Conservation (phyloP, 2,329 filamentous ascomycete genomes). For the Ustulina deusta region DNA sequence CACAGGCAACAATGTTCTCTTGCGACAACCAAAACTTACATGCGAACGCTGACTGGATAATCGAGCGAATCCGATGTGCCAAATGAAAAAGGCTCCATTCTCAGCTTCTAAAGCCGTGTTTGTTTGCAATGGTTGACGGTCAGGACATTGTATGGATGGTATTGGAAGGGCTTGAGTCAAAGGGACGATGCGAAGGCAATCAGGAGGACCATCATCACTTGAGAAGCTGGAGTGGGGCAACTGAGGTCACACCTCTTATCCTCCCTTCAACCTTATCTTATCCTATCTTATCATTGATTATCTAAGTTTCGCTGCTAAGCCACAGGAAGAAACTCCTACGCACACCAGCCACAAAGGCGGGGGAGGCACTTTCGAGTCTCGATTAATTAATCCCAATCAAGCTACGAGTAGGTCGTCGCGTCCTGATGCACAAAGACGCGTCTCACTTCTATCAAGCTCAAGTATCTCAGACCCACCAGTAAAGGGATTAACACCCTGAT, state of each 20-base stretch:
- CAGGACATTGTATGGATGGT: slow-evolving; percentile 16
- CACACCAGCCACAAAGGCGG: slow-evolving; percentile 21
- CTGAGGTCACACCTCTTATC: slow-evolving; percentile 25
- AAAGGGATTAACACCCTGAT: not conserved
- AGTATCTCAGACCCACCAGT: not conserved
- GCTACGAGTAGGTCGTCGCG: slow-evolving; percentile 22
- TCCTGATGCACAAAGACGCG: slow-evolving; percentile 37
- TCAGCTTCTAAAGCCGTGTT: slow-evolving; percentile 24
- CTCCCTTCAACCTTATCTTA: not conserved
- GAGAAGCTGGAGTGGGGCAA: slow-evolving; percentile 19
- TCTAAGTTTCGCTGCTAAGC: slow-evolving; percentile 13
- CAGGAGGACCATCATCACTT: slow-evolving; percentile 16
- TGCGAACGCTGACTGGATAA: slow-evolving; percentile 75
- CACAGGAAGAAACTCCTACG: not conserved
- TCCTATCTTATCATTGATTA: slow-evolving; percentile 10
- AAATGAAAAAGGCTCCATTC: slow-evolving; percentile 96
- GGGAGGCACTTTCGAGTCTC: no score
- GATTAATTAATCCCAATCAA: slow-evolving; percentile 27
- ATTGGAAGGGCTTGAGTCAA: not conserved
- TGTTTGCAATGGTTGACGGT: slow-evolving; percentile 18
- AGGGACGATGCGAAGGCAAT: not conserved
- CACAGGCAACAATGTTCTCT: not conserved
- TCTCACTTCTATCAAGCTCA: slow-evolving; percentile 19
- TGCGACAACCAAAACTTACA: slow-evolving; percentile 59
- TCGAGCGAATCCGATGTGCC: slow-evolving; percentile 87